phyloP scores from a whole-genome alignment of 805 yeast species.

The Candida palmyrensis region DNA sequence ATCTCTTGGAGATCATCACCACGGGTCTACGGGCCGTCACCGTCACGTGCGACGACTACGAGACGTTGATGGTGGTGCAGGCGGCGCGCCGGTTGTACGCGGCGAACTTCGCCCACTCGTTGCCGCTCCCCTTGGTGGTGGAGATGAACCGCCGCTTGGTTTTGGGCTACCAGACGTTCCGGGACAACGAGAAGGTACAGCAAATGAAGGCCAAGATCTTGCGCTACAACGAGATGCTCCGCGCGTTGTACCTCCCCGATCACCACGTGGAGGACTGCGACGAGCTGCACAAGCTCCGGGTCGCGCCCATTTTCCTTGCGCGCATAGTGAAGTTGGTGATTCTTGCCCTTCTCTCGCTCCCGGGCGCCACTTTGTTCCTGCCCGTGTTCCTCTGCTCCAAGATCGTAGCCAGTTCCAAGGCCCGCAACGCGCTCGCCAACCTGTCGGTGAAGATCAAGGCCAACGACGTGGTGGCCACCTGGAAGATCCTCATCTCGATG shows the following conservation, averaged over 20 bases:
- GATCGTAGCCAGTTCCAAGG: constrained; percentile 66
- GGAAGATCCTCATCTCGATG: constrained; percentile 90
- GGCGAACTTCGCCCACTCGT: constrained; percentile 59
- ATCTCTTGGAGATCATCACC: constrained; percentile 63
- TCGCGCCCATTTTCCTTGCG: constrained; percentile 47
- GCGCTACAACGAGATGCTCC: constrained; percentile 58
- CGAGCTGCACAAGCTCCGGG: constrained; percentile 45
- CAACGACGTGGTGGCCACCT: constrained; percentile 91
- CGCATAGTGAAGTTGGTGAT: constrained; percentile 54
- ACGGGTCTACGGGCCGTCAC: constrained; percentile 80
- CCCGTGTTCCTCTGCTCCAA: constrained; percentile 85
- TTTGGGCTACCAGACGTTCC: constrained; percentile 70
- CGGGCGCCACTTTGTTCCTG: constrained; percentile 82
- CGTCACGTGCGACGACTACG: constrained; percentile 83
- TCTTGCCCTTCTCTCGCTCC: constrained; percentile 64
- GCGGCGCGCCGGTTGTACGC: constrained; percentile 88
- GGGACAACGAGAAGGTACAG: constrained; percentile 63
- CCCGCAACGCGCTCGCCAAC: constrained; percentile 71
- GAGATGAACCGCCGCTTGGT: constrained; percentile 89
- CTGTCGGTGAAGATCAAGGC: constrained; percentile 91
- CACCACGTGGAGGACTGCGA: constrained; percentile 55
- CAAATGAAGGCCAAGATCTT: constrained; percentile 58
- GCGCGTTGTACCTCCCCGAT: constrained; percentile 48
- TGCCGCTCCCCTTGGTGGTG: constrained; percentile 79
- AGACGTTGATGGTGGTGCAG: constrained; percentile 82